Conservation (phyloP, 2,329 filamentous ascomycete genomes). For the Monosporascus sp. region DNA sequence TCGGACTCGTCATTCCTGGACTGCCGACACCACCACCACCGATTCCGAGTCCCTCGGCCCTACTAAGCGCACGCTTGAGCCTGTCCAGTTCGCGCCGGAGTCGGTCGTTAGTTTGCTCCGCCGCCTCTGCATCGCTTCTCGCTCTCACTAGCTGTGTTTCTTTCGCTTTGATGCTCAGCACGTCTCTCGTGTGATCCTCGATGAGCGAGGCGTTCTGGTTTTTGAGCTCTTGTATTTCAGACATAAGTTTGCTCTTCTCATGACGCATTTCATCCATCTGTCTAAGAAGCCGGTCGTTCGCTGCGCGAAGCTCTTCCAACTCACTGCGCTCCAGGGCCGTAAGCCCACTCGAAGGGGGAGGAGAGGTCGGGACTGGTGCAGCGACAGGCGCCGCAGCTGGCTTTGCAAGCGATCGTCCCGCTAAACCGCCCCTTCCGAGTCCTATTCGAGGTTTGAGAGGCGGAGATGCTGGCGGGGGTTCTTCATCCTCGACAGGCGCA, state of each 20-base stretch:
- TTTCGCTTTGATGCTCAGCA: conserved; percentile 95
- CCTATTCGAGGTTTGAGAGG: conserved; percentile 58
- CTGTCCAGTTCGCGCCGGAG: conserved; percentile 85
- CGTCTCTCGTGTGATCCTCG: conserved; percentile 92
- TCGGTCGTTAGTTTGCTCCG: conserved; percentile 79
- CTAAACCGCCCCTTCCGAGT: conserved; percentile 73
- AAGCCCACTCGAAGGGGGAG: conserved; percentile 59
- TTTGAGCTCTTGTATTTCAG: conserved; percentile 89
- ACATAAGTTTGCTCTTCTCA: conserved; percentile 74
- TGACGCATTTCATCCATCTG: conserved; percentile 76
- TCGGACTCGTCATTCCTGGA: conserved; percentile 44
- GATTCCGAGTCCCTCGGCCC: conserved; percentile 46
- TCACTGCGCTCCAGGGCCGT: conserved; percentile 83
- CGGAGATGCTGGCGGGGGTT: conserved; percentile 41
- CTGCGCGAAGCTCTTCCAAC: conserved; percentile 76
- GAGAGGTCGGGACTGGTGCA: conserved; percentile 46
- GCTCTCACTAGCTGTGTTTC: conserved; percentile 94
- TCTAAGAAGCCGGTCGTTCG: conserved; percentile 72
- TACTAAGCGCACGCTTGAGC: conserved; percentile 77
- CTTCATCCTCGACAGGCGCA: conserved; percentile 52
- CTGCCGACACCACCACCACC: conserved; percentile 34
- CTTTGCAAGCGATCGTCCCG: conserved; percentile 79
- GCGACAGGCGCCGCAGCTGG: conserved; percentile 50
- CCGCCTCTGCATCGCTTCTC: conserved; percentile 80
- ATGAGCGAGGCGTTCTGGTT: conserved; percentile 96